A percentile compares a stretch with the other conserved stretches of the same genome.
These are phyloP conservation scores for Lantana camara DNA, from an alignment of 257 asterid species.

Conservation along the genomic window DNA sequence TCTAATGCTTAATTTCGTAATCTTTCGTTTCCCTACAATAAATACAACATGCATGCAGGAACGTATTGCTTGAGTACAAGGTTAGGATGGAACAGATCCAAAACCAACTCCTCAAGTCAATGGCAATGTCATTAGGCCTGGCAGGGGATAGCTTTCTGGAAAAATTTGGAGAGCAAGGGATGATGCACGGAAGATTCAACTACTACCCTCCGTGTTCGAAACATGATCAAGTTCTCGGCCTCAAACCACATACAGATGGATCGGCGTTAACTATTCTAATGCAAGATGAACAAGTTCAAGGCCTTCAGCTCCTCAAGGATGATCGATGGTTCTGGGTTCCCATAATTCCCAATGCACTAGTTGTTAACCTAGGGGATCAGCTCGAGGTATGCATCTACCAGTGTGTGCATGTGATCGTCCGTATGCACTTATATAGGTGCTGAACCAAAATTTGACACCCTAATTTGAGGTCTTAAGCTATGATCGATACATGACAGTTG, in stretches of 20 bases:
- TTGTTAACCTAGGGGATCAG: not conserved
- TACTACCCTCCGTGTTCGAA: not conserved
- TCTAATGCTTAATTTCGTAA: not conserved
- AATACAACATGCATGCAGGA: not conserved
- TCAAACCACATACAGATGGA: no score
- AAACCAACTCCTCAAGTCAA: not conserved
- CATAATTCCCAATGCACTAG: not conserved
- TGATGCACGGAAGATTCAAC: not conserved
- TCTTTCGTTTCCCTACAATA: not conserved
- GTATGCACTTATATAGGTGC: no score
- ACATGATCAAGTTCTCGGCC: not conserved
- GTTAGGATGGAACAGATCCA: not conserved
- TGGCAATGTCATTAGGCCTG: not conserved
- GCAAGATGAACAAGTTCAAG: not conserved
- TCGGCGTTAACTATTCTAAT: not conserved
- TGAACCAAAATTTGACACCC: no score
- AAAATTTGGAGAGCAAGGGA: no score
- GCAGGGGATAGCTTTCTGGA: no score
- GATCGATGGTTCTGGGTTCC: not conserved
- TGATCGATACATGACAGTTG: no score
- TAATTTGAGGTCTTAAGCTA: no score
- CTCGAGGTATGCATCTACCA: not conserved
- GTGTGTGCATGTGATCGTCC: no score
- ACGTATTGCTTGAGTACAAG: not conserved
- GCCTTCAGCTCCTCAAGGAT: not conserved